Percentiles rank a stretch among this genome's conserved stretches.
Conservation (phyloP, 202 grass and related monocot species). For the Zoysia matrella region DNA sequence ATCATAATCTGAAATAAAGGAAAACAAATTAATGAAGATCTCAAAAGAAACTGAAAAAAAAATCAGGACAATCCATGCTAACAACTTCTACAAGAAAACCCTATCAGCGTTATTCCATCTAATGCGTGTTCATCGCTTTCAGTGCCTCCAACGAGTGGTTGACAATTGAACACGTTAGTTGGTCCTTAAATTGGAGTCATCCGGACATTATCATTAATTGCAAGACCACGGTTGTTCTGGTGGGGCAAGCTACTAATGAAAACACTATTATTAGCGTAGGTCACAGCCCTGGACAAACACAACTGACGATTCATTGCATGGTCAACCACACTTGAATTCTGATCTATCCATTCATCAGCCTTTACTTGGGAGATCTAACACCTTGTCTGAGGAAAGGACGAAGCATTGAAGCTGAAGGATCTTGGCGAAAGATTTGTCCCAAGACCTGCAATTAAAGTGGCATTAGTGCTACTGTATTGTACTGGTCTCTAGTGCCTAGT, state of each 20-base stretch:
- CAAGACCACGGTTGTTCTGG: slow-evolving; percentile 23
- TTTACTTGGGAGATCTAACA: slow-evolving; percentile 40
- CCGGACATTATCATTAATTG: slow-evolving; percentile 18
- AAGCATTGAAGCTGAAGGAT: slow-evolving; percentile 30
- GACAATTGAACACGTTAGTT: slow-evolving; percentile 47
- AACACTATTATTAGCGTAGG: slow-evolving; percentile 33
- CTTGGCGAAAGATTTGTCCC: slow-evolving; percentile 20
- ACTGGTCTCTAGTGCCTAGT: neutral
- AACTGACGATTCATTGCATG: slow-evolving; percentile 38
- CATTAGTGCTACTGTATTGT: neutral
- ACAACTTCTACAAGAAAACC: neutral
- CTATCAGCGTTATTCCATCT: neutral
- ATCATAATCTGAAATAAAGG: neutral
- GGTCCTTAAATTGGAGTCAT: slow-evolving; percentile 29
- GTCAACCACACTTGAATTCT: slow-evolving; percentile 44
- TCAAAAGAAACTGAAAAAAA: neutral
- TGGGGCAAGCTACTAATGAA: slow-evolving; percentile 26
- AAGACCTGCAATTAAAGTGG: slow-evolving; percentile 27
- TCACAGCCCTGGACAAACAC: slow-evolving; percentile 38
- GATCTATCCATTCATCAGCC: slow-evolving; percentile 34
- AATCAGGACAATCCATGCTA: neutral
- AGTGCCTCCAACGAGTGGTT: slow-evolving; percentile 34
- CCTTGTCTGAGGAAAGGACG: neutral
- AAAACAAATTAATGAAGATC: neutral
- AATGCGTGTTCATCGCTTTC: slow-evolving; percentile 28